phyloP scores from a whole-genome alignment of 345 rosid species.

The Erysimum cheiranthoides region DNA sequence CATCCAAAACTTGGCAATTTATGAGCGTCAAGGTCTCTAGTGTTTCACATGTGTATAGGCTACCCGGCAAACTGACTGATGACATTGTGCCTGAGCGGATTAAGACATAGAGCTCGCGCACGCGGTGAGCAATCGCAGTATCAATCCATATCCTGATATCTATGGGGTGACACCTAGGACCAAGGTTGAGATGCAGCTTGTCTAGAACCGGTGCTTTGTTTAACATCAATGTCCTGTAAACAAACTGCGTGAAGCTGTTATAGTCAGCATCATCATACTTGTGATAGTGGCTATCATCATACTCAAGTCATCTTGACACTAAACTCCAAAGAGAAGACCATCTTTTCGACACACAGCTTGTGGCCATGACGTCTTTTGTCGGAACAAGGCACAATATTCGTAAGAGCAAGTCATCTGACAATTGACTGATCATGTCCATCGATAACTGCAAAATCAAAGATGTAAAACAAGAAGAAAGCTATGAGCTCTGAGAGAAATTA shows the following conservation, averaged over 20 bases:
- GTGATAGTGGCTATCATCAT: background rate
- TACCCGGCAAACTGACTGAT: constrained; percentile 1
- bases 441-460: background rate
- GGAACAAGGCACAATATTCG: constrained; percentile 13
- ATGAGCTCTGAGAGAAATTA: no score
- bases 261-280: background rate
- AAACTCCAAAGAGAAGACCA: constrained; percentile 13
- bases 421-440: constrained; percentile 7
- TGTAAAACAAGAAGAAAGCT: no score
- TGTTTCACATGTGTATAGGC: constrained; percentile 8
- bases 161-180: background rate
- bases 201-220: background rate
- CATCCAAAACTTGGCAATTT: background rate
- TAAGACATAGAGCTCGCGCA: background rate
- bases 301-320: constrained; percentile 8
- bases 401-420: constrained; percentile 9
- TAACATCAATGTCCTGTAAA: background rate
- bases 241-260: background rate
- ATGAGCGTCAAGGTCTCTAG: background rate
- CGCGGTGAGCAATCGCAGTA: background rate
- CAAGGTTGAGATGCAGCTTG: background rate
- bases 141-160: constrained; percentile 24
- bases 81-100: background rate
- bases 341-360: constrained; percentile 7
- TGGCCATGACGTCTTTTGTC: constrained; percentile 13